These are phyloP conservation scores for Excoecaria agallocha DNA, from an alignment of 345 rosid genomes.

Conservation along the genomic window DNA sequence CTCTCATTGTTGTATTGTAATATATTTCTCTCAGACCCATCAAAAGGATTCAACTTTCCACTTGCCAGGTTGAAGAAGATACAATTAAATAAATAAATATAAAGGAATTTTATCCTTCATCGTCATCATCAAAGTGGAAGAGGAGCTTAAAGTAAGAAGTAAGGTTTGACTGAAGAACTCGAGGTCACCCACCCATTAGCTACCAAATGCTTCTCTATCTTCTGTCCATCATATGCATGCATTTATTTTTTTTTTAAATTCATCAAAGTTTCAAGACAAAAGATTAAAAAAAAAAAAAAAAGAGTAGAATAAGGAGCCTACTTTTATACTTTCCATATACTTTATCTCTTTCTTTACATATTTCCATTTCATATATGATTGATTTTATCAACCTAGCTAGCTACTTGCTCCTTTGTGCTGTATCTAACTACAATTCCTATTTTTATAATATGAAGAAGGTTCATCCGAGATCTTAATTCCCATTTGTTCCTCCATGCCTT, in stretches of 20 bases:
- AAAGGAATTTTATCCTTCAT: not conserved
- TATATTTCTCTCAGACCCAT: constrained; percentile 5
- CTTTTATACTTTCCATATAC: constrained; percentile 18
- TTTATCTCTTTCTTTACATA: constrained; percentile 23
- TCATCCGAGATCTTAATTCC: constrained; percentile 38
- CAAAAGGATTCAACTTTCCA: not conserved
- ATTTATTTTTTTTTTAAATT: constrained; percentile 8
- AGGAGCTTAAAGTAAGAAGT: constrained; percentile 9
- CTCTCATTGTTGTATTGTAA: not conserved
- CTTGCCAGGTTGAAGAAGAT: not conserved
- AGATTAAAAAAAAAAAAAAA: too few relatives aligned
- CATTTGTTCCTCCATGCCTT: constrained; percentile 2
- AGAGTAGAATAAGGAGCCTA: constrained; percentile 45
- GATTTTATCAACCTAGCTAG: not conserved
- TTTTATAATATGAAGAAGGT: constrained; percentile 21
- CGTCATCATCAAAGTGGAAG: constrained; percentile 5
- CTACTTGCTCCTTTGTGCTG: constrained; percentile 12
- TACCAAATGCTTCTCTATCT: constrained; percentile 7
- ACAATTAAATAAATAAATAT: not conserved
- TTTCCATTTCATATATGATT: constrained; percentile 18
- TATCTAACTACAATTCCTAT: constrained; percentile 2
- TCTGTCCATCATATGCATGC: not conserved
- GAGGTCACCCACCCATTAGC: constrained; percentile 29
- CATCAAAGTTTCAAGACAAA: constrained; percentile 50
- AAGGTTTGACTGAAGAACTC: constrained; percentile 48